Conservation (phyloP, 1,284 basidiomycete genomes). For the Tilletia indica region DNA sequence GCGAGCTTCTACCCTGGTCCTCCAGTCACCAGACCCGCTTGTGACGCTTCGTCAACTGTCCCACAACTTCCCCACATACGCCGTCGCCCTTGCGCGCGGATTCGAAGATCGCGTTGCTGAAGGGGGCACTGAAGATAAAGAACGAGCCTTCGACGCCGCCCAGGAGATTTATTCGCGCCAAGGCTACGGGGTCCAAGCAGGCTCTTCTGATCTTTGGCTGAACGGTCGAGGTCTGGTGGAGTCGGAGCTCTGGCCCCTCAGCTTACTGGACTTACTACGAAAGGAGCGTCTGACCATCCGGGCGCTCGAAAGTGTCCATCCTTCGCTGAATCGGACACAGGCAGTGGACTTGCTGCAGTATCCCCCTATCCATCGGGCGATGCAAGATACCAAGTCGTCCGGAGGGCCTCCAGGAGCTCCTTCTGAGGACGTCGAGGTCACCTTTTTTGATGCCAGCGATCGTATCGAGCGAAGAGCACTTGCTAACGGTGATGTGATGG, state of each 20-base stretch:
- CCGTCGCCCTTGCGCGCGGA: slow-evolving; percentile 30
- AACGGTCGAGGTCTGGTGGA: slow-evolving; percentile 37
- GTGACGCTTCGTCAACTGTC: slow-evolving; percentile 42
- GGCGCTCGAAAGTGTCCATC: slow-evolving; percentile 26
- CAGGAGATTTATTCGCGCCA: slow-evolving; percentile 2
- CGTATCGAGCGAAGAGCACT: slow-evolving; percentile 29
- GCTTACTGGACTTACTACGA: slow-evolving; percentile 59
- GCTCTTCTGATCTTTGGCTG: slow-evolving; percentile 45
- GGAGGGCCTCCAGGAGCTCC: slow-evolving; percentile 15
- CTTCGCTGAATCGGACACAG: slow-evolving; percentile 66
- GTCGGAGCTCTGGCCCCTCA: slow-evolving; percentile 33
- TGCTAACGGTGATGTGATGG: slow-evolving; percentile 2
- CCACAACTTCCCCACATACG: slow-evolving; percentile 48
- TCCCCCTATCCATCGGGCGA: slow-evolving; percentile 30
- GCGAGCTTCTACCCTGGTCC: slow-evolving; percentile 36
- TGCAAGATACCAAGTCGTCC: slow-evolving; percentile 21
- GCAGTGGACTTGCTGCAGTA: slow-evolving; percentile 67
- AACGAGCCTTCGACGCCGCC: neutral
- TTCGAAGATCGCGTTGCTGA: slow-evolving; percentile 2
- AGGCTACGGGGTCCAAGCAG: slow-evolving; percentile 28
- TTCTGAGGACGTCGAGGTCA: slow-evolving; percentile 59
- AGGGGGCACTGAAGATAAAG: slow-evolving; percentile 9
- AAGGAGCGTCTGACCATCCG: slow-evolving; percentile 70
- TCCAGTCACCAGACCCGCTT: slow-evolving; percentile 42
- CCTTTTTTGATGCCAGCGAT: slow-evolving; percentile 52